Percentiles rank a stretch among this genome's conserved stretches.
Conservation (phyloP, 2,329 filamentous ascomycete species). For the Boeremia exigua region DNA sequence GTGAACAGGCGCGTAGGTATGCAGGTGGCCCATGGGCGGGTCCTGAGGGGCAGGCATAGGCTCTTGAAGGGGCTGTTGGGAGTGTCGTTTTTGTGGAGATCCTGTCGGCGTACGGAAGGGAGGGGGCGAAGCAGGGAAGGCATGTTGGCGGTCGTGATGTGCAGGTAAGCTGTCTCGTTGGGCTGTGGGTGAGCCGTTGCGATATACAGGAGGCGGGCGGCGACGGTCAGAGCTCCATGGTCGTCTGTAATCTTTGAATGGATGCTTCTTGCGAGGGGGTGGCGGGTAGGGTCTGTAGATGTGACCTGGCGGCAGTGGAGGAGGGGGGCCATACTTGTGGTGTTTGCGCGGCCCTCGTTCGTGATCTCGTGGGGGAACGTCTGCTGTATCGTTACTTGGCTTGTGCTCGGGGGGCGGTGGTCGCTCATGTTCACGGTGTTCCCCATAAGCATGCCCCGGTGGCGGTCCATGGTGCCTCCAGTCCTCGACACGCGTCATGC, state of each 20-base stretch:
- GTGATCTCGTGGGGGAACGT: background rate
- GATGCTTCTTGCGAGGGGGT: constrained; percentile 11
- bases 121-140: background rate
- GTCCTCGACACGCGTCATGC: background rate
- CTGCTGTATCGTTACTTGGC: background rate
- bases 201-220: background rate
- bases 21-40: constrained; percentile 59
- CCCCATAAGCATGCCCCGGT: background rate
- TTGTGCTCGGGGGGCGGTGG: background rate
- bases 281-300: constrained; percentile 14
- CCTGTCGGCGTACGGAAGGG: background rate
- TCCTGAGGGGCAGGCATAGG: background rate
- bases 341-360: constrained; percentile 3
- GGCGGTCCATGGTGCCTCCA: background rate
- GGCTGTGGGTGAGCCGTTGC: background rate
- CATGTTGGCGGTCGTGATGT: background rate
- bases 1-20: constrained; percentile 67
- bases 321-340: constrained; percentile 10
- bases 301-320: constrained; percentile 13
- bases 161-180: background rate
- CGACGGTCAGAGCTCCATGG: background rate
- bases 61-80: constrained; percentile 11
- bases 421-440: background rate
- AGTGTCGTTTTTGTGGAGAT: background rate
- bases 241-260: background rate